Evolutionary conservation across 2,329 filamentous ascomycete species (phyloP).

Genomic region (Triangularia setosa): DNA sequence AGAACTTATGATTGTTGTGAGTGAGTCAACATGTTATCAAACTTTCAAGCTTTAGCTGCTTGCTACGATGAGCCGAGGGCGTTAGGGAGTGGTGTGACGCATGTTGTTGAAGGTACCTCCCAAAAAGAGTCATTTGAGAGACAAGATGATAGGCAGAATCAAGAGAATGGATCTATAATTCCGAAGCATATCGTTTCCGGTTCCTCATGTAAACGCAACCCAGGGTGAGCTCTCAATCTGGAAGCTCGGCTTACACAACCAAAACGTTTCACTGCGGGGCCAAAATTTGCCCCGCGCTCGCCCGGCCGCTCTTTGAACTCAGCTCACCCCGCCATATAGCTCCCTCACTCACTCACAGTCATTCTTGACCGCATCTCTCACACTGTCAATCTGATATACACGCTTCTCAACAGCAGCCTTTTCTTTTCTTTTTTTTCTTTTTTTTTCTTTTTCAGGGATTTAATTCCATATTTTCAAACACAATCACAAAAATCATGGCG

Average conservation of each 20-base stretch:
- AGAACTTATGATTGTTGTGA: too few relatives aligned
- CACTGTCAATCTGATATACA: not conserved
- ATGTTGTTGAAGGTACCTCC: too few relatives aligned
- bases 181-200: too few relatives aligned
- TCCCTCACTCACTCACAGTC: not conserved
- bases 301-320: not conserved
- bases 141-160: too few relatives aligned
- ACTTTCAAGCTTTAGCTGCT: too few relatives aligned
- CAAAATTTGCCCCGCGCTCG: constrained; percentile 19
- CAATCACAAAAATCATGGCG: not conserved
- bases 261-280: constrained; percentile 29
- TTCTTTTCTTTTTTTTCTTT: too few relatives aligned
- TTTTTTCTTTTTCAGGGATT: not conserved
- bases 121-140: too few relatives aligned
- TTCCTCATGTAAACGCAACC: not conserved
- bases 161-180: too few relatives aligned
- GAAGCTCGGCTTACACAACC: not conserved
- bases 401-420: not conserved
- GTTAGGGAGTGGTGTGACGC: not conserved
- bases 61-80: not conserved
- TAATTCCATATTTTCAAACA: not conserved
- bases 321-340: not conserved
- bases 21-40: too few relatives aligned
- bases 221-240: not conserved
- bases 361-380: not conserved